These are phyloP conservation scores for Tolypocladium paradoxum DNA, from an alignment of 2,329 filamentous ascomycete species.

Conservation along the genomic window DNA sequence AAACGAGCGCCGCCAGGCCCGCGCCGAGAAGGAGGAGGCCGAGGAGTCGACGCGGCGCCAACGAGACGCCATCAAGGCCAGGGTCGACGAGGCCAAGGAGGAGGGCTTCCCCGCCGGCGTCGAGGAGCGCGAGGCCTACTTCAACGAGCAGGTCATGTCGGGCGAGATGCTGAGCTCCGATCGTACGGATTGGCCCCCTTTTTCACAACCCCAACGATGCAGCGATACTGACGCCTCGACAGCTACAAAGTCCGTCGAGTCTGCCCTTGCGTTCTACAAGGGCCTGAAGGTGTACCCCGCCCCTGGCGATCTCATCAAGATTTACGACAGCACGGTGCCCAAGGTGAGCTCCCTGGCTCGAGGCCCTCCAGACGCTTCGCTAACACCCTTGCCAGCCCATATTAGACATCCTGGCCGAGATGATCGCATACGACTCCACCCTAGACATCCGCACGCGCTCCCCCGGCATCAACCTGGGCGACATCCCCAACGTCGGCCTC, in stretches of 20 bases:
- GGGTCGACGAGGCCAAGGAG: constrained; percentile 72
- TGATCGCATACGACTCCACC: constrained; percentile 85
- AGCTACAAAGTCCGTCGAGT: constrained; percentile 65
- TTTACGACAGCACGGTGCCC: constrained; percentile 97
- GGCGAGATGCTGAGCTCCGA: constrained; percentile 77
- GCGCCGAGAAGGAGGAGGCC: constrained; percentile 61
- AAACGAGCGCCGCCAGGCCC: constrained; percentile 63
- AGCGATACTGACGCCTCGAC: constrained; percentile 1
- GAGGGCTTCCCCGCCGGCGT: constrained; percentile 86
- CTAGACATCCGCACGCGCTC: constrained; percentile 45
- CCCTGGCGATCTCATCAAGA: constrained; percentile 82
- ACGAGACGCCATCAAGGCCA: constrained; percentile 61
- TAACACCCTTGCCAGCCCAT: constrained; percentile 50
- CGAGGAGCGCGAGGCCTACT: constrained; percentile 91
- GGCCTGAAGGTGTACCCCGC: constrained; percentile 97
- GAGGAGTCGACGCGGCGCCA: constrained; percentile 54
- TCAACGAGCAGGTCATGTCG: constrained; percentile 87
- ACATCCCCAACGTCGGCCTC: constrained; percentile 41
- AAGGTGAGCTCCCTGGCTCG: constrained; percentile 48
- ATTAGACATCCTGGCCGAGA: constrained; percentile 91
- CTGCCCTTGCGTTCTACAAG: constrained; percentile 94
- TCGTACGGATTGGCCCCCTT: constrained; percentile 44
- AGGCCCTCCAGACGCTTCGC: not conserved
- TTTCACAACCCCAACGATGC: not conserved
- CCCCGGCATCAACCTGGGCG: constrained; percentile 30